Conservation (phyloP, 352 stramenopile species). For the Pythium myriotylum region DNA sequence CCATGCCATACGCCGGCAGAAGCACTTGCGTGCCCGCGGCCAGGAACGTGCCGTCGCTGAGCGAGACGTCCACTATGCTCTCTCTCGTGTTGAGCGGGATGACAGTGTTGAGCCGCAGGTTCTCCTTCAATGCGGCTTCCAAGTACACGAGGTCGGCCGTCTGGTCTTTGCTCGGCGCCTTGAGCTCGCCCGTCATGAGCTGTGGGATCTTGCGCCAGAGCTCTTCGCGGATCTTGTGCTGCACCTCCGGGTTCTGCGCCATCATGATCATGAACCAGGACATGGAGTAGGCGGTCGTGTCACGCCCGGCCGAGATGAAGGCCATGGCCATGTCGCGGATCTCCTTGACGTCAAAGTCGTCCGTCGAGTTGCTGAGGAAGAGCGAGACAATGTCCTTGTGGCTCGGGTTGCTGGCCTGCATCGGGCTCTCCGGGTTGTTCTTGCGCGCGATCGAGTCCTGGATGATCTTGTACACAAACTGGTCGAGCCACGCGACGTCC, state of each 20-base stretch:
- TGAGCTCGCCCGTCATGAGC: conserved; percentile 28
- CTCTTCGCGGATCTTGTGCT: conserved; percentile 49
- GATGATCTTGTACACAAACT: conserved; percentile 25
- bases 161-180: conserved; percentile 41
- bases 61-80: conserved; percentile 44
- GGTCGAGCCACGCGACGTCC: conserved; percentile 26
- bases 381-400: conserved; percentile 20
- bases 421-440: not conserved
- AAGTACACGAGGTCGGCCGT: conserved; percentile 65
- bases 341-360: conserved; percentile 2
- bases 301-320: conserved; percentile 70
- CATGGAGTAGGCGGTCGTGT: conserved; percentile 74
- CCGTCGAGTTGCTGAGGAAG: conserved; percentile 11
- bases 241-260: conserved; percentile 49
- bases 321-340: conserved; percentile 85
- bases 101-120: conserved; percentile 62
- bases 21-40: conserved; percentile 42
- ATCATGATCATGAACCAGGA: conserved; percentile 79
- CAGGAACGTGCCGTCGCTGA: conserved; percentile 71
- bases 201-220: conserved; percentile 38
- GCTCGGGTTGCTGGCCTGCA: conserved; percentile 19
- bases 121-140: conserved; percentile 66
- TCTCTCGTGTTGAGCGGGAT: conserved; percentile 55
- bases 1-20: conserved; percentile 60
- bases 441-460: conserved; percentile 21